phyloP scores from a whole-genome alignment of 352 stramenopile species.

The Phytopythium sindhum region DNA sequence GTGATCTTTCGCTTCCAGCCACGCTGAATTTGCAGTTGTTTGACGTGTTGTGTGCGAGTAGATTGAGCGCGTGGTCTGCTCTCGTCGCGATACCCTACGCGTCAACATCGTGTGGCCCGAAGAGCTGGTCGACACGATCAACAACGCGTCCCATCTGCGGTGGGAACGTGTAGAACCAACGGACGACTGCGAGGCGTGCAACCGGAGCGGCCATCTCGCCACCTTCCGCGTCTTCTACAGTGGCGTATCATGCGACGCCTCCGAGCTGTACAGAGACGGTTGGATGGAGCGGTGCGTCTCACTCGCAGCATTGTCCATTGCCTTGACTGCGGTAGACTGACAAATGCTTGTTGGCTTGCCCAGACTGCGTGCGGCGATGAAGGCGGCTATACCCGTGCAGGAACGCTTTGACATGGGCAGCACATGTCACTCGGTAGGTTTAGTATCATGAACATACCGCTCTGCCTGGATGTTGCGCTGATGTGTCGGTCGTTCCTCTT shows the following conservation, averaged over 20 bases:
- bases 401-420: constrained; percentile 70
- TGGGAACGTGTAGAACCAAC: constrained; percentile 27
- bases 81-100: constrained; percentile 60
- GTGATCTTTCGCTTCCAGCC: not conserved
- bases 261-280: constrained; percentile 53
- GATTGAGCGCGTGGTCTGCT: constrained; percentile 75
- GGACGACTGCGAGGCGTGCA: constrained; percentile 72
- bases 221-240: constrained; percentile 52
- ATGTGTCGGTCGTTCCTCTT: constrained; percentile 1
- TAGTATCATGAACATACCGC: not conserved
- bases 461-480: constrained; percentile 3
- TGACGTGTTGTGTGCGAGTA: not conserved
- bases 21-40: not conserved
- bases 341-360: not conserved
- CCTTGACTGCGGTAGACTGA: not conserved
- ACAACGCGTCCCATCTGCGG: constrained; percentile 34
- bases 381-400: constrained; percentile 23
- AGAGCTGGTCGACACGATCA: constrained; percentile 57
- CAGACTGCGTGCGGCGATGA: constrained; percentile 37
- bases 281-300: constrained; percentile 56
- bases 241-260: constrained; percentile 61
- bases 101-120: constrained; percentile 68
- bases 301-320: not conserved
- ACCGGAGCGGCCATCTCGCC: constrained; percentile 60
- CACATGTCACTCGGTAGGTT: constrained; percentile 69